A percentile compares a stretch with the other conserved stretches of the same genome.
These are phyloP conservation scores for Candida boleticola DNA, from an alignment of 805 yeast genomes.

Conservation along the genomic window DNA sequence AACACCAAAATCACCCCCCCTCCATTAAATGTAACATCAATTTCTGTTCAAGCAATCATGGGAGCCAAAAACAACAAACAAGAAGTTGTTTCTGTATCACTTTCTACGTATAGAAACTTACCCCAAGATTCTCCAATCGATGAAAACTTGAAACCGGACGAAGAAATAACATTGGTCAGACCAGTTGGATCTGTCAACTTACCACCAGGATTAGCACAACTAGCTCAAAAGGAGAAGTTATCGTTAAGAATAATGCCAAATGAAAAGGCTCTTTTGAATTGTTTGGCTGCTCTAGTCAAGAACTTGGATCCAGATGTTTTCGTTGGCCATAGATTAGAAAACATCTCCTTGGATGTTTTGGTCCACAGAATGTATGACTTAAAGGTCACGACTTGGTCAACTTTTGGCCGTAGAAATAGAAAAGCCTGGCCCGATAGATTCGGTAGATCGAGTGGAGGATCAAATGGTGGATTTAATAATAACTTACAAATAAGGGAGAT, in stretches of 20 bases:
- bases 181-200: constrained; percentile 65
- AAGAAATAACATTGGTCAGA: constrained; percentile 69
- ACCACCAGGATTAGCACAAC: constrained; percentile 72
- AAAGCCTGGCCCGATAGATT: constrained; percentile 76
- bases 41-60: constrained; percentile 79
- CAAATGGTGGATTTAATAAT: constrained; percentile 41
- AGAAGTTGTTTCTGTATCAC: constrained; percentile 81
- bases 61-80: constrained; percentile 73
- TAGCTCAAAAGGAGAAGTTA: constrained; percentile 55
- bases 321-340: constrained; percentile 84
- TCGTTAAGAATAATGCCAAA: constrained; percentile 59
- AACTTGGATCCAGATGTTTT: constrained; percentile 87
- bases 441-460: constrained; percentile 48
- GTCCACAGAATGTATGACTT: constrained; percentile 78
- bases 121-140: constrained; percentile 76
- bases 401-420: constrained; percentile 79
- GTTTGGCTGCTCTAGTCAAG: constrained; percentile 69
- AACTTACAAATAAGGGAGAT: constrained; percentile 63
- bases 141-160: constrained; percentile 58
- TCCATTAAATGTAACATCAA: constrained; percentile 61
- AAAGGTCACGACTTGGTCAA: constrained; percentile 72
- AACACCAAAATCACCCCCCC: constrained; percentile 56
- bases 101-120: constrained; percentile 66
- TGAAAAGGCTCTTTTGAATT: constrained; percentile 72
- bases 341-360: constrained; percentile 72